Evolutionary conservation across 2,329 filamentous ascomycete species (phyloP).

Genomic region (Plectosphaerella cucumerina): DNA sequence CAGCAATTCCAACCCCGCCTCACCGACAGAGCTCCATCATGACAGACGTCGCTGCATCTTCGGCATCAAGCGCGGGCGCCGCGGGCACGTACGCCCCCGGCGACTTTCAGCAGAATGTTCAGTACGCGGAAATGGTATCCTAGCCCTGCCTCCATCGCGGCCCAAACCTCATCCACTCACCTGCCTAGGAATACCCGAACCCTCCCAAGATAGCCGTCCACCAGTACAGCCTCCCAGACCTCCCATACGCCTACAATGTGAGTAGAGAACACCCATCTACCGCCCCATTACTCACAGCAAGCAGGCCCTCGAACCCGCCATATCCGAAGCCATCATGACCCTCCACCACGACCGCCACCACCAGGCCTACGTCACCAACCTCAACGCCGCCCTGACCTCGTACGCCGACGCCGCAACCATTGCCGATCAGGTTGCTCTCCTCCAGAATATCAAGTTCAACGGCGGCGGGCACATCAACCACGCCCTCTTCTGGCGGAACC

Average conservation of each 20-base stretch:
- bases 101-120: not conserved
- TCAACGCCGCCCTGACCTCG: slow-evolving; percentile 67
- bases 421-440: slow-evolving; percentile 20
- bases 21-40: not conserved
- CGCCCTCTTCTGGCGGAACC: slow-evolving; percentile 66
- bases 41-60: not conserved
- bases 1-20: not conserved
- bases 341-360: slow-evolving; percentile 81
- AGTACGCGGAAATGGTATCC: slow-evolving; percentile 1
- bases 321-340: slow-evolving; percentile 82
- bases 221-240: not conserved
- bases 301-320: slow-evolving; percentile 54
- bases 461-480: slow-evolving; percentile 66
- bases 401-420: slow-evolving; percentile 54
- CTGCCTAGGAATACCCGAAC: too few species aligned
- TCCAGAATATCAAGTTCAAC: slow-evolving; percentile 55
- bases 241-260: slow-evolving; percentile 2
- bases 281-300: not conserved
- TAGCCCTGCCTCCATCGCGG: too few species aligned
- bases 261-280: not conserved
- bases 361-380: slow-evolving; percentile 75
- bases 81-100: not conserved
- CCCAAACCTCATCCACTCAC: too few species aligned
- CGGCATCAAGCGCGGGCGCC: not conserved
- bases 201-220: not conserved